These are phyloP conservation scores for Vigna mungo DNA, from an alignment of 306 rosid genomes.

Conservation along the genomic window DNA sequence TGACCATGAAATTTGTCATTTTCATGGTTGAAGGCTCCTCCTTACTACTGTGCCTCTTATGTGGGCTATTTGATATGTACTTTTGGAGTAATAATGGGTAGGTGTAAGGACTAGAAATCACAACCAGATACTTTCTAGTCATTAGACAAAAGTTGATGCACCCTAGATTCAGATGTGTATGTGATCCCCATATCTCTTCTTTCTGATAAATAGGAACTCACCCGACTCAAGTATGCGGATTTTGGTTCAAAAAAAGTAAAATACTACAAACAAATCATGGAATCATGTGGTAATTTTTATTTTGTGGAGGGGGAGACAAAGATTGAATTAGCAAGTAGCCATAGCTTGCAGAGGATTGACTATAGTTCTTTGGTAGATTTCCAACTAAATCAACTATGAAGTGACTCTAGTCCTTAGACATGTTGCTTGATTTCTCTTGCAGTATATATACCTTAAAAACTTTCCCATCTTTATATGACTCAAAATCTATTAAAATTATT, in stretches of 20 bases:
- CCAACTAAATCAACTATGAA: background rate
- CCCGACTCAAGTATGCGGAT: background rate
- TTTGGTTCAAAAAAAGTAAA: background rate
- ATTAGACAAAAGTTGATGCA: background rate
- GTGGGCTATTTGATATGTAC: conserved; percentile 26
- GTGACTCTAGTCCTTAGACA: conserved; percentile 5
- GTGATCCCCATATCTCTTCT: background rate
- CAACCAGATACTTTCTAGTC: conserved; percentile 6
- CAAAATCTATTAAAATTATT: background rate
- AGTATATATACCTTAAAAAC: background rate
- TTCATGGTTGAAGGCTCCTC: background rate
- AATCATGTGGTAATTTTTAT: background rate
- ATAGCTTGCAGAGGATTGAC: background rate
- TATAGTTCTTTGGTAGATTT: conserved; percentile 1
- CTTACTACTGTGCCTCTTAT: background rate
- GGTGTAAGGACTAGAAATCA: conserved; percentile 27
- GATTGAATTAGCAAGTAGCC: background rate
- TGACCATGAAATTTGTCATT: conserved; percentile 4
- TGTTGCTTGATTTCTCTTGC: conserved; percentile 24
- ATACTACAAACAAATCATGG: background rate
- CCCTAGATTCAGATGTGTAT: conserved; percentile 4
- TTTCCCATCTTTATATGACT: background rate
- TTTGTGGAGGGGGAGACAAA: background rate
- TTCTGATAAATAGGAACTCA: background rate
- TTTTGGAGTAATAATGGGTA: background rate